Conservation (phyloP, 306 rosid species). For the Citrullus colocynthis region DNA sequence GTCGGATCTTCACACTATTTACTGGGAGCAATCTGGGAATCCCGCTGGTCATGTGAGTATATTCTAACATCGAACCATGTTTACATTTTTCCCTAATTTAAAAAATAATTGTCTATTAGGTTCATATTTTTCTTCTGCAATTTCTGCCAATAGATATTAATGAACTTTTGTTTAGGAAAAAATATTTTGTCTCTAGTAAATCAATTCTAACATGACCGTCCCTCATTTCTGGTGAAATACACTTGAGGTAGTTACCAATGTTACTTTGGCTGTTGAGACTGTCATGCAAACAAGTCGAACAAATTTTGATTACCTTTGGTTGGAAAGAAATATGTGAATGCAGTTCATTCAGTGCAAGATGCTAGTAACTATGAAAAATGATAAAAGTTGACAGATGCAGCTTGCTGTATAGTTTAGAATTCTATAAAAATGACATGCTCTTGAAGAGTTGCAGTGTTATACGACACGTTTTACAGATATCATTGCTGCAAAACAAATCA, state of each 20-base stretch:
- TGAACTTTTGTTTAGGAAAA: not conserved
- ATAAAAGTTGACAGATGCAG: not conserved
- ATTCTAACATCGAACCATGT: not conserved
- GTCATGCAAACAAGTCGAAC: not conserved
- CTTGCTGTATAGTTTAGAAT: not conserved
- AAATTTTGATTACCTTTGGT: not conserved
- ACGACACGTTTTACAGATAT: not conserved
- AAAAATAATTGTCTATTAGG: not conserved
- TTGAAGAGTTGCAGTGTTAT: not conserved
- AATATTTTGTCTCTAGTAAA: not conserved
- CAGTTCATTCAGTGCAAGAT: not conserved
- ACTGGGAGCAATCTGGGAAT: conserved; percentile 94
- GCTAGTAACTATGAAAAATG: not conserved
- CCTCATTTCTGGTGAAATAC: not conserved
- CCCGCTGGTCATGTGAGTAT: conserved; percentile 73
- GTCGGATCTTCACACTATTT: conserved; percentile 64
- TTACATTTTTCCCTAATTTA: not conserved
- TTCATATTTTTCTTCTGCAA: not conserved
- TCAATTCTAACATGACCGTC: not conserved
- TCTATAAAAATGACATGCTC: not conserved
- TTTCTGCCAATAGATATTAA: not conserved
- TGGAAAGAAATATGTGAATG: not conserved
- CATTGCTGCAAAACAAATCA: not conserved
- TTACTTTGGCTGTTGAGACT: not conserved
- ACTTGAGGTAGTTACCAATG: not conserved